Evolutionary conservation across 2,329 filamentous ascomycete species (phyloP).

Genomic region (Fusarium piperis): DNA sequence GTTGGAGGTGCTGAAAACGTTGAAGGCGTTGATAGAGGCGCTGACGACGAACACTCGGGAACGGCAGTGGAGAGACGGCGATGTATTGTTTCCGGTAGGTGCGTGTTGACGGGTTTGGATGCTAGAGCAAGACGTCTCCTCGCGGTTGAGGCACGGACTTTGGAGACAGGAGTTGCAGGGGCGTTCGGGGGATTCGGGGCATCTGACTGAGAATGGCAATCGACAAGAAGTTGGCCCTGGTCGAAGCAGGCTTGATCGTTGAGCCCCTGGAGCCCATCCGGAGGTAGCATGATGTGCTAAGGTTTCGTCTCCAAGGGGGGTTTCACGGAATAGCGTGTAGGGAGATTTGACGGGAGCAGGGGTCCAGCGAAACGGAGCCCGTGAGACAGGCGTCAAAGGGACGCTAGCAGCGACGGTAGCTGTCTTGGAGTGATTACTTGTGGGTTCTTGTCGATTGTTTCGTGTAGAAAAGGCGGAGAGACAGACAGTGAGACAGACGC

Average conservation of each 20-base stretch:
- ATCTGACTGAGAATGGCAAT: slow-evolving; percentile 39
- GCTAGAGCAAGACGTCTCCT: slow-evolving; percentile 26
- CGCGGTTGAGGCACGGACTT: slow-evolving; percentile 30
- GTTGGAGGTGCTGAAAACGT: background rate
- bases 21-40: slow-evolving; percentile 17
- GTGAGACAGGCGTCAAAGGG: slow-evolving; percentile 23
- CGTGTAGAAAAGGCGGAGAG: background rate
- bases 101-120: slow-evolving; percentile 30
- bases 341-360: slow-evolving; percentile 36
- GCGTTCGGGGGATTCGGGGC: slow-evolving; percentile 19
- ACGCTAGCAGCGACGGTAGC: slow-evolving; percentile 18
- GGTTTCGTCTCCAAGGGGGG: slow-evolving; percentile 38
- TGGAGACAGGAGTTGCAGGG: slow-evolving; percentile 33
- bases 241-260: slow-evolving; percentile 25
- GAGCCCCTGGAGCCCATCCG: slow-evolving; percentile 37
- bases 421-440: slow-evolving; percentile 3
- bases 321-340: slow-evolving; percentile 15
- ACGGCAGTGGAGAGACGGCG: slow-evolving; percentile 27
- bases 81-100: slow-evolving; percentile 34
- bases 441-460: slow-evolving; percentile 6
- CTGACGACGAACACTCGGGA: slow-evolving; percentile 25
- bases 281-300: slow-evolving; percentile 44
- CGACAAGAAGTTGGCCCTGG: slow-evolving; percentile 32
- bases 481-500: background rate
- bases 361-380: slow-evolving; percentile 32